phyloP scores from a whole-genome alignment of 2,329 filamentous ascomycete genomes.

The Phialophora expanda region DNA sequence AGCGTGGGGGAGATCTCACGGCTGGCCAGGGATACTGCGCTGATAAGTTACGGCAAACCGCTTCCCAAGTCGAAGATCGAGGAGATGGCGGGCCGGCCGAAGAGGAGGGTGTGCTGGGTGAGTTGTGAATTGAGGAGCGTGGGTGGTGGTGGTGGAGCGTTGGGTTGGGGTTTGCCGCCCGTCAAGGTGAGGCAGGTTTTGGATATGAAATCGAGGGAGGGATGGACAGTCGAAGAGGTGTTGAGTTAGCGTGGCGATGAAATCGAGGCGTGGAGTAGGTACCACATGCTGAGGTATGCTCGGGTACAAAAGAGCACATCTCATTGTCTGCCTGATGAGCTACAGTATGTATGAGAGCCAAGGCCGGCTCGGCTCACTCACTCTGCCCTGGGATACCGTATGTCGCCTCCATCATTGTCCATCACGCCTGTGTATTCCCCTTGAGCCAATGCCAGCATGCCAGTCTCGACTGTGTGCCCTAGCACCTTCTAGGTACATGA shows the following conservation, averaged over 20 bases:
- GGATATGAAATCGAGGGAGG: conserved; percentile 71
- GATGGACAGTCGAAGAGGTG: conserved; percentile 39
- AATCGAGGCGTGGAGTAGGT: background rate
- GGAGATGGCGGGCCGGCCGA: conserved; percentile 52
- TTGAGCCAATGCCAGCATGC: background rate
- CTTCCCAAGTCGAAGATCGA: conserved; percentile 84
- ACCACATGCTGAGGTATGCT: background rate
- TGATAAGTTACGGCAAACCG: conserved; percentile 86
- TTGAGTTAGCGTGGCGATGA: conserved; percentile 20
- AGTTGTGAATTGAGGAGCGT: conserved; percentile 75
- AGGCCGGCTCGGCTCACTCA: background rate
- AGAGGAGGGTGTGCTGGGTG: conserved; percentile 78
- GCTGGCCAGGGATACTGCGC: conserved; percentile 81
- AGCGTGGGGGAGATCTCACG: conserved; percentile 75
- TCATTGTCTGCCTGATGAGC: background rate
- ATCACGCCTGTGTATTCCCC: background rate
- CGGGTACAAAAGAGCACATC: background rate
- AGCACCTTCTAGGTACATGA: conserved; percentile 1
- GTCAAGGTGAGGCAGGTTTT: conserved; percentile 82
- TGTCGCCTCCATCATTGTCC: background rate
- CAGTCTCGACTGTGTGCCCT: background rate
- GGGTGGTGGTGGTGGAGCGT: conserved; percentile 57
- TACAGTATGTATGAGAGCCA: conserved; percentile 1
- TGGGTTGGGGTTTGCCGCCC: conserved; percentile 85
- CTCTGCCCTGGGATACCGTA: background rate